Conservation (phyloP, 805 yeast genomes). For the Kuraishia molischiana region DNA sequence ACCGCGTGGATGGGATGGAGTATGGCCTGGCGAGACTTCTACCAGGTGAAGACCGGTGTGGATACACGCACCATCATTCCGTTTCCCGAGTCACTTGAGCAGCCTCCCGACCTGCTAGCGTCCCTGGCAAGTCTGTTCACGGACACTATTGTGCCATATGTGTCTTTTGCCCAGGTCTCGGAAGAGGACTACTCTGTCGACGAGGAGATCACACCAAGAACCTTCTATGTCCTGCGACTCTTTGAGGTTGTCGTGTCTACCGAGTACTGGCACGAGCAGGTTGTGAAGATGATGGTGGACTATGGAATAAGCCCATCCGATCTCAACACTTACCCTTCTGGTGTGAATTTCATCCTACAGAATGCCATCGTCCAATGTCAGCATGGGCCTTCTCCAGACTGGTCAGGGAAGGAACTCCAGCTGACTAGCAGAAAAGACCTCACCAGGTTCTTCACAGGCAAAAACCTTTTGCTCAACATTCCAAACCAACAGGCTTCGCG, state of each 20-base stretch:
- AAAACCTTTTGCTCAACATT: neutral
- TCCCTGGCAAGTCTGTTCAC: constrained; percentile 43
- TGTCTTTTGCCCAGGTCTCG: constrained; percentile 57
- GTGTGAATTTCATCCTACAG: constrained; percentile 57
- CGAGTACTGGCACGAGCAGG: constrained; percentile 37
- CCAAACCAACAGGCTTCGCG: constrained; percentile 1
- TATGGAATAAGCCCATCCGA: constrained; percentile 39
- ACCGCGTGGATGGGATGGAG: constrained; percentile 71
- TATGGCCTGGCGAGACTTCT: constrained; percentile 49
- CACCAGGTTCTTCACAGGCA: constrained; percentile 11
- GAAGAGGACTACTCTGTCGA: constrained; percentile 56
- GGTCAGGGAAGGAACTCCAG: constrained; percentile 35
- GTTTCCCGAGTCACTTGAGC: constrained; percentile 32
- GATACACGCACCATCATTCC: constrained; percentile 29
- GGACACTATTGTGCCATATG: constrained; percentile 37
- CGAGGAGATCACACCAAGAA: constrained; percentile 54
- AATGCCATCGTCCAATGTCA: constrained; percentile 49
- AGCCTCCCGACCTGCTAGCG: constrained; percentile 52
- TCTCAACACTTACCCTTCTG: constrained; percentile 66
- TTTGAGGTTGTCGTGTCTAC: constrained; percentile 56
- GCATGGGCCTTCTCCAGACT: constrained; percentile 37
- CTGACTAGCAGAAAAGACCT: constrained; percentile 66
- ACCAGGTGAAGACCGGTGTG: constrained; percentile 24
- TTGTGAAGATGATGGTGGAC: constrained; percentile 54
- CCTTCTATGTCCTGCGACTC: constrained; percentile 44